Conservation (phyloP, 2,329 filamentous ascomycete species). For the Aspergillus costaricaensis region DNA sequence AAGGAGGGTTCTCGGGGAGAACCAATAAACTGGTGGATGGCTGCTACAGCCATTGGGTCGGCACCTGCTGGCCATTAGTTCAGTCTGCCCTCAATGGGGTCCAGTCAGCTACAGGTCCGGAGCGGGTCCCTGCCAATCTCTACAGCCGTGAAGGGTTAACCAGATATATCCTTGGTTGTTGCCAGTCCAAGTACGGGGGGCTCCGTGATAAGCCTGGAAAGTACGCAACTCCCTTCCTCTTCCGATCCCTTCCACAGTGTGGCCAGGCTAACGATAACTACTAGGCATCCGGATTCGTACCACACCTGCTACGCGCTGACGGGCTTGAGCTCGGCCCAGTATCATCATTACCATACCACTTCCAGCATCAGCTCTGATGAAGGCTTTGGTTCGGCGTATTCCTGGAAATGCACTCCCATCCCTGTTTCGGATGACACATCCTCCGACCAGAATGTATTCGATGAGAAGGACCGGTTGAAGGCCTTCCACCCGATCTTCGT, state of each 20-base stretch:
- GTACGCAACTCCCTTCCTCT: conserved; percentile 53
- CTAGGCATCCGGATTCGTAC: conserved; percentile 78
- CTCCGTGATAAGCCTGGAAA: conserved; percentile 92
- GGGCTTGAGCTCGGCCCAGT: conserved; percentile 79
- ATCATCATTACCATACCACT: conserved; percentile 56
- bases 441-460: conserved; percentile 63
- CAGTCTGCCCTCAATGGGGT: conserved; percentile 71
- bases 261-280: conserved; percentile 21
- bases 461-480: conserved; percentile 68
- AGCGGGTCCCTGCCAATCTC: conserved; percentile 34
- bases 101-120: conserved; percentile 29
- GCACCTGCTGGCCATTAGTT: conserved; percentile 88
- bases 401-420: conserved; percentile 43
- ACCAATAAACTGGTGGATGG: conserved; percentile 98
- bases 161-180: conserved; percentile 86
- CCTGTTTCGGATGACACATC: conserved; percentile 51
- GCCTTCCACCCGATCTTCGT: conserved; percentile 83
- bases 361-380: conserved; percentile 33
- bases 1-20: conserved; percentile 88
- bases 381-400: conserved; percentile 40
- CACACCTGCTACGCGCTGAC: conserved; percentile 91
- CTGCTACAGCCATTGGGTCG: conserved; percentile 98
- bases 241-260: not conserved
- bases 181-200: conserved; percentile 76
- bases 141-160: conserved; percentile 84